A percentile compares a stretch with the other conserved stretches of the same genome.
These are phyloP conservation scores for Pulveroboletus sp. DNA, from an alignment of 768 basidiomycete species.

Conservation along the genomic window DNA sequence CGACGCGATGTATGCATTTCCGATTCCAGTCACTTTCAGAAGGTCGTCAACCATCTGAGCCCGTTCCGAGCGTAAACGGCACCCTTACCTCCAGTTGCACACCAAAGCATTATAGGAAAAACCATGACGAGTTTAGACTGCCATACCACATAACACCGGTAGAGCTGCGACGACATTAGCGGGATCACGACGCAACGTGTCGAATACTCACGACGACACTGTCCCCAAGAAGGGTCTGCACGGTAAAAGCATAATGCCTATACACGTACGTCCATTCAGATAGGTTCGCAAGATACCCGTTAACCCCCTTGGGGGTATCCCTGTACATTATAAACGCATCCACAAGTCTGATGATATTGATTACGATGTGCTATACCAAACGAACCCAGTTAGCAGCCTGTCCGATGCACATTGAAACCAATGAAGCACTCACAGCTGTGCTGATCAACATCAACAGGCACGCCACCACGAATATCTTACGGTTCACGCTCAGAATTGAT, in stretches of 20 bases:
- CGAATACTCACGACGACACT: slow-evolving; percentile 24
- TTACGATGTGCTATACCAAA: slow-evolving; percentile 20
- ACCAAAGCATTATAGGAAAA: slow-evolving; percentile 30
- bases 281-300: slow-evolving; percentile 22
- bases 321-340: slow-evolving; percentile 23
- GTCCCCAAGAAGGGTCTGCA: slow-evolving; percentile 31
- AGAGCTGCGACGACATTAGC: slow-evolving; percentile 15
- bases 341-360: slow-evolving; percentile 24
- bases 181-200: neutral
- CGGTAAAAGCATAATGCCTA: slow-evolving; percentile 23
- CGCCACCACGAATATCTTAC: slow-evolving; percentile 21
- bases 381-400: neutral
- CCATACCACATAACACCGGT: slow-evolving; percentile 34
- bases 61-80: neutral
- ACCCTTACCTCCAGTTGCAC: slow-evolving; percentile 21
- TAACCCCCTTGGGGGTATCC: slow-evolving; percentile 17
- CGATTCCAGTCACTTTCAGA: slow-evolving; percentile 19
- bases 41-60: neutral
- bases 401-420: neutral
- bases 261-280: slow-evolving; percentile 29
- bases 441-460: slow-evolving; percentile 29
- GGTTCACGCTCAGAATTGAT: slow-evolving; percentile 14
- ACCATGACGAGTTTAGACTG: slow-evolving; percentile 25
- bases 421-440: slow-evolving; percentile 21
- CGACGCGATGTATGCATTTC: slow-evolving; percentile 16